A percentile compares a stretch with the other conserved stretches of the same genome.
These are phyloP conservation scores for Mesembryanthemum crystallinum DNA, from an alignment of 148 eudicot species.

Conservation along the genomic window DNA sequence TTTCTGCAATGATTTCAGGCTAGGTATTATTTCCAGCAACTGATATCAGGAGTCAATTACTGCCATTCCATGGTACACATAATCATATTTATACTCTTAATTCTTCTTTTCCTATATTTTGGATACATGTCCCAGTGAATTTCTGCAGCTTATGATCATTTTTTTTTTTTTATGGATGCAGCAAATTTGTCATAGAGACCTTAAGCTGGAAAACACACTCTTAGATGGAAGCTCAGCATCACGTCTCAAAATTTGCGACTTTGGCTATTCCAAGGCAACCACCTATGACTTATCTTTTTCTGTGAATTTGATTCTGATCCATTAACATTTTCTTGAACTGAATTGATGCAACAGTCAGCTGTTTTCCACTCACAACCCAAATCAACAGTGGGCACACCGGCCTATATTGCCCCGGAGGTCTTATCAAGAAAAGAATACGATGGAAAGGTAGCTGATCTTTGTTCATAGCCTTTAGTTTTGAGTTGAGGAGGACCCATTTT, in stretches of 20 bases:
- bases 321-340: neutral
- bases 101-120: neutral
- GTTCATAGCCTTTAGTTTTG: neutral
- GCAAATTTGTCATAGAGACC: slow-evolving; percentile 86
- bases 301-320: neutral
- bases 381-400: slow-evolving; percentile 84
- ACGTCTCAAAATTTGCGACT: slow-evolving; percentile 74
- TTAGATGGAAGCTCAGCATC: slow-evolving; percentile 58
- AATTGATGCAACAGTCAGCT: slow-evolving; percentile 43
- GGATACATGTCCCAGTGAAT: neutral
- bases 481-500: slow-evolving; percentile 12
- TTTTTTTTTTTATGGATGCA: slow-evolving; percentile 24
- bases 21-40: slow-evolving; percentile 67
- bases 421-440: slow-evolving; percentile 66
- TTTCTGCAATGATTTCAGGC: slow-evolving; percentile 39
- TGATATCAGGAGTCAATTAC: slow-evolving; percentile 78
- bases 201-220: slow-evolving; percentile 79
- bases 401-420: slow-evolving; percentile 84
- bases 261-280: slow-evolving; percentile 73
- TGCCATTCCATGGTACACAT: slow-evolving; percentile 69
- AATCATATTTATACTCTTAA: neutral
- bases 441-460: slow-evolving; percentile 55
- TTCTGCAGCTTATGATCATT: neutral
- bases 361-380: slow-evolving; percentile 79
- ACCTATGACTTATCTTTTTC: neutral